Evolutionary conservation across 139 green algal species (phyloP), one percentile per base, ranked within the genome.

Genomic region (Haematococcus lacustris): DNA sequence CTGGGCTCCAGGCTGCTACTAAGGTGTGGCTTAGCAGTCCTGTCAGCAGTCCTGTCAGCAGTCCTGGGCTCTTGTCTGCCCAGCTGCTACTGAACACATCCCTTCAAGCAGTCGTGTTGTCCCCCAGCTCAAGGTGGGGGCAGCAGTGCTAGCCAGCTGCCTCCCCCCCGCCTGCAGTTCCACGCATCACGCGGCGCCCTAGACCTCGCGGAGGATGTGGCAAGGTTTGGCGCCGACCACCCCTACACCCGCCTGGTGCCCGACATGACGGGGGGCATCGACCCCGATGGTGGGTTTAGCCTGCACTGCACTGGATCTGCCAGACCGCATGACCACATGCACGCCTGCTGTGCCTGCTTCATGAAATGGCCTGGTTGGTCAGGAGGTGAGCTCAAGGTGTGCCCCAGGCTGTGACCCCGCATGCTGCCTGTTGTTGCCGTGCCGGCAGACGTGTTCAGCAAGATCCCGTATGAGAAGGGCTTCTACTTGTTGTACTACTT

Each of bases 401-500:
- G n/a, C n/a, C n/a, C n/a, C n/a, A n/a, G n/a, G n/a, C n/a, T n/a
- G n/a, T n/a, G n/a, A n/a, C n/a, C n/a, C n/a, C n/a, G n/a, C n/a
- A n/a, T n/a, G n/a, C n/a, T n/a, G n/a, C n/a, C n/a, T n/a, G n/a
- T n/a, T n/a, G n/a, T n/a, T n/a, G n/a, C n/a, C n/a, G n/a, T n/a
- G n/a, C n/a, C n/a, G n/a, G n/a, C n/a, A n/a, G 53, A 97, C 68
- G 87, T 87, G 1, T 73, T 68, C 60, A 32, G 37, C 39, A 53
- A 75, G 39, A 51, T 89, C 1, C 83, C 83, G 6, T 93, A 93
- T 70, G 88, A 92, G 71, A 93, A 97, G 73, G 93, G 93, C 64
- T 97, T 97, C 73, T 87, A 88, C 59, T 92, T 98, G 74, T 77
- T 97, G 1, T 88, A 90, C 75, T 91, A 92, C 71, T 76, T 97